A percentile compares a stretch with the other conserved stretches of the same genome.
phyloP scores from a whole-genome alignment of 768 basidiomycete species.

The Tylopilus sp. region DNA sequence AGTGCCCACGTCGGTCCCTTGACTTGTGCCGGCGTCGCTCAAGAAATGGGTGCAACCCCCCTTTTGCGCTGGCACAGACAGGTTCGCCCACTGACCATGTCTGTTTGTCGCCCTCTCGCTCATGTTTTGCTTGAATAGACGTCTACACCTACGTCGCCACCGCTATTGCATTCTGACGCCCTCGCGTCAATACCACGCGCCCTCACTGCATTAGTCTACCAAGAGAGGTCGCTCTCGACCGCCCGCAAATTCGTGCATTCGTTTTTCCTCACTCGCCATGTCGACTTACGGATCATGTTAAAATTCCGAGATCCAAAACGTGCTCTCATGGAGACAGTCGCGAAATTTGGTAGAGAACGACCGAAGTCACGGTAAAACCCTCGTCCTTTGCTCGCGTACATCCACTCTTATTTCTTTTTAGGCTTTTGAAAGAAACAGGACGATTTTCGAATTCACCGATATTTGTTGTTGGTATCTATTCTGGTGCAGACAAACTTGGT shows the following conservation, averaged over 20 bases:
- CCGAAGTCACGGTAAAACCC: constrained; percentile 60
- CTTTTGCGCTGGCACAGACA: constrained; percentile 80
- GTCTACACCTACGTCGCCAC: constrained; percentile 42
- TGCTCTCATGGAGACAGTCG: constrained; percentile 68
- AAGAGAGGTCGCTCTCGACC: constrained; percentile 76
- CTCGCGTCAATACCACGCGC: constrained; percentile 85
- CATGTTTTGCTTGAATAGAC: constrained; percentile 34
- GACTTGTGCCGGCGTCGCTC: constrained; percentile 80
- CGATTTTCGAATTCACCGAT: constrained; percentile 86
- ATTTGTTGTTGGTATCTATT: constrained; percentile 95
- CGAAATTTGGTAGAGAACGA: constrained; percentile 61
- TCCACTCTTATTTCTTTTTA: constrained; percentile 28
- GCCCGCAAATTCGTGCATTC: constrained; percentile 89
- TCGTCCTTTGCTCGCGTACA: neutral
- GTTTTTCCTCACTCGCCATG: constrained; percentile 81
- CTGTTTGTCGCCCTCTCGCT: neutral
- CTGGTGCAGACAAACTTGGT: constrained; percentile 78
- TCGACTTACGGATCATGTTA: constrained; percentile 76
- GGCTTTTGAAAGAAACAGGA: constrained; percentile 90
- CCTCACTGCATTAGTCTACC: constrained; percentile 84
- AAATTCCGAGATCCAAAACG: constrained; percentile 83
- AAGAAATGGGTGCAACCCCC: constrained; percentile 76
- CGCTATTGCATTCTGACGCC: constrained; percentile 78
- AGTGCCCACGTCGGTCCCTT: constrained; percentile 88
- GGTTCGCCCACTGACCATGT: constrained; percentile 36